Conservation (phyloP, 805 yeast genomes). For the Suhomyces sp. region DNA sequence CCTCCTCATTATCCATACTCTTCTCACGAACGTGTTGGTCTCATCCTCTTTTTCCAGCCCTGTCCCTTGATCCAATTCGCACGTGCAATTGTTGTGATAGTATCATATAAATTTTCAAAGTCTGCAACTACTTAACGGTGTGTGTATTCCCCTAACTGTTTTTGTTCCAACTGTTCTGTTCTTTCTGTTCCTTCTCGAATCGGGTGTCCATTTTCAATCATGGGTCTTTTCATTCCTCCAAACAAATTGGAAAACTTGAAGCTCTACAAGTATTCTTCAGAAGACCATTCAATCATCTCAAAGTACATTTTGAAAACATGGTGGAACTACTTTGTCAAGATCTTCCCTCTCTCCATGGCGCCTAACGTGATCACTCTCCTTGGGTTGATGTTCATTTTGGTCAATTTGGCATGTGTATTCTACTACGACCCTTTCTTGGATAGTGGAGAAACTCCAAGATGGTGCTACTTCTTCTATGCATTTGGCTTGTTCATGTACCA, state of each 20-base stretch:
- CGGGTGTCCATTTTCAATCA: constrained; percentile 17
- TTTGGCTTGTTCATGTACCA: constrained; percentile 85
- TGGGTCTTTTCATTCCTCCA: constrained; percentile 68
- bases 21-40: too few species aligned
- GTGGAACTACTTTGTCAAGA: constrained; percentile 69
- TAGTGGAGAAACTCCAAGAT: constrained; percentile 55
- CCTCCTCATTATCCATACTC: too few species aligned
- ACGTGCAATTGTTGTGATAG: too few species aligned
- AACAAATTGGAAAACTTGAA: constrained; percentile 51
- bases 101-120: too few species aligned
- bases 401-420: constrained; percentile 63
- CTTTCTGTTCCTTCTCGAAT: too few species aligned
- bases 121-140: too few species aligned
- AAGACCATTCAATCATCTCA: constrained; percentile 78
- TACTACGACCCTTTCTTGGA: constrained; percentile 70
- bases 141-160: too few species aligned
- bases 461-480: constrained; percentile 79
- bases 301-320: constrained; percentile 76
- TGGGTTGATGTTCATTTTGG: constrained; percentile 71
- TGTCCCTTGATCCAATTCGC: too few species aligned
- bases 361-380: constrained; percentile 86
- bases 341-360: constrained; percentile 87
- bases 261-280: constrained; percentile 67
- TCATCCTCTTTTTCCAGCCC: too few species aligned
- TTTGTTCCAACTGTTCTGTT: too few species aligned